Evolutionary conservation across 2,329 filamentous ascomycete species (phyloP), one percentile per base, ranked within the genome.

Genomic region (Epichloe typhina): DNA sequence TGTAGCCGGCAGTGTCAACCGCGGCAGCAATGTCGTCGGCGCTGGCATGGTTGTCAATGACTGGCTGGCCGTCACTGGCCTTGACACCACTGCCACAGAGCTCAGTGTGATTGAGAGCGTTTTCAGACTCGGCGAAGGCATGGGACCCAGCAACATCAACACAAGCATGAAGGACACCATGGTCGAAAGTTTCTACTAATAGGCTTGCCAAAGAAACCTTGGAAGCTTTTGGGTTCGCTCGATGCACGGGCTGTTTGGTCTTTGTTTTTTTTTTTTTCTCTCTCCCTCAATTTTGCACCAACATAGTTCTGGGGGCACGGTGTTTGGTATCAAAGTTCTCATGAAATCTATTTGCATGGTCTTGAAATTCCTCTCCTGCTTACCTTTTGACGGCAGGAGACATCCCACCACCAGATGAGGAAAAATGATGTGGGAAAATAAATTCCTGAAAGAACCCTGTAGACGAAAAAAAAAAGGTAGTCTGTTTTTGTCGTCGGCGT

Each of bases 151-250:
- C 62, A 83, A 80, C 61, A 88, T 91, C 72, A 87, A 87, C 67
- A 86, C 83, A 49, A 83, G 73, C 59, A 83, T 96, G 75, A 97
- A 96, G 80, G 91, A 97, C 68, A 93, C 89, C 58, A 95, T 98
- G 81, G 93, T 98, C 55, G 93, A 98, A 76, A 95, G 88, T 62
- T 98, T 97, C 74, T 98, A 98, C 75, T 98, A 77, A 77, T 51
- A 21, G 46, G 36, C n/a, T 17, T 46, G 26, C 44, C 26, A 21
- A 21, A 9, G 26, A 36, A 17, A 40, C n/a, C 45, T 33, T 40
- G 44, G n/a, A 51, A 46, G 11, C 46, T 58, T 49, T 44, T 58
- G 6, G 19, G 21, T 46, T 47, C 35, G 33, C 23, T 47, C 21
- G 35, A 21, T 44, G 19, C 0, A 3, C 13, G 15, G 36, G 36